Evolutionary conservation across 78 protist genomes (phyloP).

Genomic region (Dictyostelium purpureum): DNA sequence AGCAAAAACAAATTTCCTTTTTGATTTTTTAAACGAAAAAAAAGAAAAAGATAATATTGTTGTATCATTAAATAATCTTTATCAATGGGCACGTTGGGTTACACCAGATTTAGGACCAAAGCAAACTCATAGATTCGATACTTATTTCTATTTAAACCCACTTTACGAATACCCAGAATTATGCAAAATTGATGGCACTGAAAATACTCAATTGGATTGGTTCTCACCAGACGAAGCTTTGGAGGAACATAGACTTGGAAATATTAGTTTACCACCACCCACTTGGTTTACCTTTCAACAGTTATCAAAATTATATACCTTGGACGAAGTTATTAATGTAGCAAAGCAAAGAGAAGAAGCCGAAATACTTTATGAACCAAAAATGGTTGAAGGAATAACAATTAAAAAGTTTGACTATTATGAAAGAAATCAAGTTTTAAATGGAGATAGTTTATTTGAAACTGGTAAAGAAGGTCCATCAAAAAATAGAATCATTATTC

Average conservation of each 20-base stretch:
- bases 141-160: conserved; percentile 42
- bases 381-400: background rate
- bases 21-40: background rate
- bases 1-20: background rate
- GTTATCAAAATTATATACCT: conserved; percentile 18
- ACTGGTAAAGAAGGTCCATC: background rate
- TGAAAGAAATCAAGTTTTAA: background rate
- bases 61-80: background rate
- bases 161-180: background rate
- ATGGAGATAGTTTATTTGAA: background rate
- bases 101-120: conserved; percentile 17
- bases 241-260: conserved; percentile 17
- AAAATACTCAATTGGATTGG: conserved; percentile 52
- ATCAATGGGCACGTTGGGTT: conserved; percentile 66
- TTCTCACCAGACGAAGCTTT: conserved; percentile 64
- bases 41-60: background rate
- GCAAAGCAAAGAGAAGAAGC: background rate
- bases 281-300: conserved; percentile 52
- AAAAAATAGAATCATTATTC: conserved; percentile 5
- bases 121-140: conserved; percentile 36
- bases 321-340: background rate
- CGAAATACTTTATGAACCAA: conserved; percentile 13
- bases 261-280: conserved; percentile 54
- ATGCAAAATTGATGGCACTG: conserved; percentile 22
- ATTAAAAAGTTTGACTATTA: background rate